Evolutionary conservation across 257 asterid species (phyloP).

Genomic region (Forsythia viridissima): DNA sequence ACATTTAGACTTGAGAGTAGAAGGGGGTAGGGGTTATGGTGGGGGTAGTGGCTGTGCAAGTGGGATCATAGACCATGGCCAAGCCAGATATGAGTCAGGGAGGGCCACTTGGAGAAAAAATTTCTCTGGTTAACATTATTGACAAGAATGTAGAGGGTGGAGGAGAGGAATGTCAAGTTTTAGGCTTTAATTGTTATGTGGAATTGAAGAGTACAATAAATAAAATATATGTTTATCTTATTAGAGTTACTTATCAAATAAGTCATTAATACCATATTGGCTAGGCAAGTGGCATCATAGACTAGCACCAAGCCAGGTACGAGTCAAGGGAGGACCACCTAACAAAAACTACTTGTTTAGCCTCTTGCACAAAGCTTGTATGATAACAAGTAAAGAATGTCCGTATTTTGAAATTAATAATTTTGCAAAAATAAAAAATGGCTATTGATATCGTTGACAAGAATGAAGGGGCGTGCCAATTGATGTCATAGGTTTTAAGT

Average conservation of each 20-base stretch:
- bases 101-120: background rate
- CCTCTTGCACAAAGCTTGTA: no score
- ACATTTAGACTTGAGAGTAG: background rate
- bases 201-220: no score
- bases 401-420: no score
- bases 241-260: no score
- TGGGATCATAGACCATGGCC: background rate
- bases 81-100: background rate
- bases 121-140: no score
- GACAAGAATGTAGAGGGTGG: background rate
- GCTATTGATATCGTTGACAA: background rate
- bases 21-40: background rate
- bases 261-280: background rate
- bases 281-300: background rate
- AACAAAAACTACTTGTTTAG: background rate
- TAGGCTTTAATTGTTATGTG: no score
- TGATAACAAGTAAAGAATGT: no score
- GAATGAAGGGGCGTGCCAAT: background rate
- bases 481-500: no score
- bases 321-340: background rate
- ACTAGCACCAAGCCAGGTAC: background rate
- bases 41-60: background rate
- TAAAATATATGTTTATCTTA: no score
- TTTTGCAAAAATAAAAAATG: no score
- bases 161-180: background rate